Evolutionary conservation across 2,329 filamentous ascomycete species (phyloP).

Genomic region (Aspergillus udagawae): DNA sequence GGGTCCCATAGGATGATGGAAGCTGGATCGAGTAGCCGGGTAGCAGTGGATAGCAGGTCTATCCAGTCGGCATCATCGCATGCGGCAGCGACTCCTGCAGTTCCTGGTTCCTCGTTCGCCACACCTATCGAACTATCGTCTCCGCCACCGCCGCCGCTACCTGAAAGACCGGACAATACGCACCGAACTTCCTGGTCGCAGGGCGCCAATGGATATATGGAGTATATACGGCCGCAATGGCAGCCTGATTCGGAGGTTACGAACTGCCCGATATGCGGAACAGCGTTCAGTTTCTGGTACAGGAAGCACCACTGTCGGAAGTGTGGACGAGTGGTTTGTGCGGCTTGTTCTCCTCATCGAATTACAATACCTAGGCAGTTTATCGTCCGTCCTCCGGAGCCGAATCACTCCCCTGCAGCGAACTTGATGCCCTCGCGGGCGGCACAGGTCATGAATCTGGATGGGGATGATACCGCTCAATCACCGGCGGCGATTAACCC

Average conservation of each 20-base stretch:
- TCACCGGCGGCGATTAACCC: conserved; percentile 37
- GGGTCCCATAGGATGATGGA: conserved; percentile 9
- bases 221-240: conserved; percentile 69
- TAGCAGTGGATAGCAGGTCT: conserved; percentile 21
- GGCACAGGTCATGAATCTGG: conserved; percentile 47
- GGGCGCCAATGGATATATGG: conserved; percentile 19
- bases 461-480: conserved; percentile 34
- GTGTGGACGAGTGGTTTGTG: conserved; percentile 89
- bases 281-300: conserved; percentile 77
- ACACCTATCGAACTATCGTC: conserved; percentile 32
- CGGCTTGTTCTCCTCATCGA: conserved; percentile 83
- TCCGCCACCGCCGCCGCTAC: conserved; percentile 20
- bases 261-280: conserved; percentile 77
- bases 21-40: conserved; percentile 12
- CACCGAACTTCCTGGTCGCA: conserved; percentile 14
- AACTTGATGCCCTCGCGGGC: conserved; percentile 39
- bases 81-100: conserved; percentile 4
- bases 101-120: conserved; percentile 27
- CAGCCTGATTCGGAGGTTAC: conserved; percentile 82
- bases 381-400: conserved; percentile 73
- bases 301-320: conserved; percentile 96
- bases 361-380: conserved; percentile 93
- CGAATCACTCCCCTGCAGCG: conserved; percentile 37
- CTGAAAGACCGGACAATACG: conserved; percentile 4
- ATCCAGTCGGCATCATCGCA: conserved; percentile 19